Percentiles rank a stretch among this genome's conserved stretches.
These are phyloP conservation scores for Ascochyta lentis DNA, from an alignment of 2,329 filamentous ascomycete genomes.

Conservation along the genomic window DNA sequence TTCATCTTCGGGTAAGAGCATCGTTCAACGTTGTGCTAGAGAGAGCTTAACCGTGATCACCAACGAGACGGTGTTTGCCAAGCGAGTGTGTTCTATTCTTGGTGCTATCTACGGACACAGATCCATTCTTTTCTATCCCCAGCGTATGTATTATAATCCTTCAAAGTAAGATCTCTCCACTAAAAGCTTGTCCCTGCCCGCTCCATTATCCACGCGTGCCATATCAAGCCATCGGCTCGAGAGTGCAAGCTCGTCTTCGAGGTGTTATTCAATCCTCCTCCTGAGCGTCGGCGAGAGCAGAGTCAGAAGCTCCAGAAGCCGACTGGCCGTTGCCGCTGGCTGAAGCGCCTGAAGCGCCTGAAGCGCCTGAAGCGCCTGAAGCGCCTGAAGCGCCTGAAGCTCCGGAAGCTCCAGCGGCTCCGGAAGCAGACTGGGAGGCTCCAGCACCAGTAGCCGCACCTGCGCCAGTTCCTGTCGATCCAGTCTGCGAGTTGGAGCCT, in stretches of 20 bases:
- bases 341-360: neutral
- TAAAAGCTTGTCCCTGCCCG: neutral
- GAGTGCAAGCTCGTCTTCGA: neutral
- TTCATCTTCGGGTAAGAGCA: no score
- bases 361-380: neutral
- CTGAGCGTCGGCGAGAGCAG: slow-evolving; percentile 22
- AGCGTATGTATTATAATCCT: neutral
- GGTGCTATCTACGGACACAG: neutral
- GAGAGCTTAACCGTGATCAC: neutral
- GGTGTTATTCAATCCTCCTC: slow-evolving; percentile 22
- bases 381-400: neutral
- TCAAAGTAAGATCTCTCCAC: neutral
- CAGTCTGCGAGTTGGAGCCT: slow-evolving; percentile 1
- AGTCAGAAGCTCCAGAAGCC: slow-evolving; percentile 15
- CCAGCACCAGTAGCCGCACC: neutral
- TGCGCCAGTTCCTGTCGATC: neutral
- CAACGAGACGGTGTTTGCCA: neutral
- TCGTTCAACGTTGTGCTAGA: no score
- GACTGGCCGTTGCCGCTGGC: slow-evolving; percentile 4
- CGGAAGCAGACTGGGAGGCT: neutral
- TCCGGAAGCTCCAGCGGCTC: neutral
- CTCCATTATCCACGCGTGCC: neutral
- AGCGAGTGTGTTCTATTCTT: neutral
- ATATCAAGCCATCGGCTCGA: neutral
- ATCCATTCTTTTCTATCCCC: neutral